Percentiles rank a stretch among this genome's conserved stretches.
phyloP scores from a whole-genome alignment of 345 rosid genomes.

The Jatropha curcas region DNA sequence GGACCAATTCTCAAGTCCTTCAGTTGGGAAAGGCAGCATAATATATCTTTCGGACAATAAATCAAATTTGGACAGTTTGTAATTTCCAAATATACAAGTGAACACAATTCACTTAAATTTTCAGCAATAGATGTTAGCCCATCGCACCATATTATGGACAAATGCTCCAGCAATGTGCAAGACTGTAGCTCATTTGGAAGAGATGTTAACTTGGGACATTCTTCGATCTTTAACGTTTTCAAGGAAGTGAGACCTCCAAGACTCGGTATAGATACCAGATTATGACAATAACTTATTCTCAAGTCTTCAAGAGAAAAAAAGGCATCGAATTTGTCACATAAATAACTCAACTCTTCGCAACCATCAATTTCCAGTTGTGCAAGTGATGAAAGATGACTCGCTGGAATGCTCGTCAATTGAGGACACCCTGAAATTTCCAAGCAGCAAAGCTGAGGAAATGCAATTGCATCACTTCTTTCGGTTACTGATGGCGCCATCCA shows the following conservation, averaged over 20 bases:
- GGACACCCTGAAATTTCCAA: not conserved
- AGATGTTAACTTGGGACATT: not conserved
- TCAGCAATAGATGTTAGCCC: not conserved
- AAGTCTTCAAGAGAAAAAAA: not conserved
- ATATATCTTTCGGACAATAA: not conserved
- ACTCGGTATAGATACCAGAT: no score
- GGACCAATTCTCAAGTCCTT: not conserved
- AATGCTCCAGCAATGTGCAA: slow-evolving; percentile 2
- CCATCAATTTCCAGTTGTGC: not conserved
- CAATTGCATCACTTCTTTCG: no score
- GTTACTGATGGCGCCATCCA: slow-evolving; percentile 5
- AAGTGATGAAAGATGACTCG: not conserved
- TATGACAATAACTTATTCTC: not conserved
- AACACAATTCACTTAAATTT: not conserved
- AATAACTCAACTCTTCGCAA: not conserved
- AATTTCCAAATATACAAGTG: not conserved
- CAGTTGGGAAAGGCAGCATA: not conserved
- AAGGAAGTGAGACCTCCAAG: not conserved
- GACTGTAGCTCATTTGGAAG: slow-evolving; percentile 2
- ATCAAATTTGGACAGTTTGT: not conserved
- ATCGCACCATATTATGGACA: not conserved
- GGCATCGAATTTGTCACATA: not conserved
- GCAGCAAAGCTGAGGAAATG: slow-evolving; percentile 17
- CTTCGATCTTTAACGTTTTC: not conserved
- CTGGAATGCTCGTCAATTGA: slow-evolving; percentile 1